These are phyloP conservation scores for Pseudozyma flocculosa DNA, from an alignment of 1,284 basidiomycete genomes.

Conservation along the genomic window DNA sequence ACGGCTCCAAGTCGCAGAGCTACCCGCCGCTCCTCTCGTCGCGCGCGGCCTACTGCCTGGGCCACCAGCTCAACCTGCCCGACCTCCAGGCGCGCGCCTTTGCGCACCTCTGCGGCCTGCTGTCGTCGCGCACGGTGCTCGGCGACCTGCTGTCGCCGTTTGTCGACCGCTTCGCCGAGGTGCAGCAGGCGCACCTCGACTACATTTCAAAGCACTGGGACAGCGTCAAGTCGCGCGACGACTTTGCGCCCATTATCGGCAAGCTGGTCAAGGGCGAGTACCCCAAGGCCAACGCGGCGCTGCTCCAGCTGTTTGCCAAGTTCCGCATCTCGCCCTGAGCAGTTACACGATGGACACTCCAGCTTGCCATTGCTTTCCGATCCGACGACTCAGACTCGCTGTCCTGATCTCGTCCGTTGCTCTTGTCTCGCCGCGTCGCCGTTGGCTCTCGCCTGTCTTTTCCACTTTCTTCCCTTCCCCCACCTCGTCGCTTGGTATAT, in stretches of 20 bases:
- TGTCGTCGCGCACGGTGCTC: constrained; percentile 35
- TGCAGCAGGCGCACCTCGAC: constrained; percentile 43
- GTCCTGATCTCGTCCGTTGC: too few relatives aligned
- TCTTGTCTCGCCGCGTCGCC: too few relatives aligned
- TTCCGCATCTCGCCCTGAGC: constrained; percentile 1
- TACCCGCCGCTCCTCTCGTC: constrained; percentile 38
- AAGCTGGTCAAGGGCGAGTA: constrained; percentile 37
- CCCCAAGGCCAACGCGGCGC: constrained; percentile 30
- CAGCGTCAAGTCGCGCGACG: constrained; percentile 39
- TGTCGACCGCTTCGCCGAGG: constrained; percentile 43
- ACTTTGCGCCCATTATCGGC: constrained; percentile 36
- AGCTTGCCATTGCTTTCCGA: too few relatives aligned
- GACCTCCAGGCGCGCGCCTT: constrained; percentile 37
- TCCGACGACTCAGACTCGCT: too few relatives aligned
- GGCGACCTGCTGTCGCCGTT: constrained; percentile 40
- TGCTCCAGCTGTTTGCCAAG: constrained; percentile 45
- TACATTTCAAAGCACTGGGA: constrained; percentile 42
- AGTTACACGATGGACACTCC: too few relatives aligned
- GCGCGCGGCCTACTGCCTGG: constrained; percentile 42
- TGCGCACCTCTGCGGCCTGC: constrained; percentile 33
- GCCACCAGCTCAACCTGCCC: constrained; percentile 36
- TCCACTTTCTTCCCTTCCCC: too few relatives aligned
- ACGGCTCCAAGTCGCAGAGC: constrained; percentile 21
- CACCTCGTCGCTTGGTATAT: too few relatives aligned
- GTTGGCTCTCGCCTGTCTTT: too few relatives aligned